Percentiles rank a stretch among this genome's conserved stretches.
These are phyloP conservation scores for Dinochytrium kinnereticum DNA, from an alignment of 371 early-diverging fungal genomes.

Conservation along the genomic window DNA sequence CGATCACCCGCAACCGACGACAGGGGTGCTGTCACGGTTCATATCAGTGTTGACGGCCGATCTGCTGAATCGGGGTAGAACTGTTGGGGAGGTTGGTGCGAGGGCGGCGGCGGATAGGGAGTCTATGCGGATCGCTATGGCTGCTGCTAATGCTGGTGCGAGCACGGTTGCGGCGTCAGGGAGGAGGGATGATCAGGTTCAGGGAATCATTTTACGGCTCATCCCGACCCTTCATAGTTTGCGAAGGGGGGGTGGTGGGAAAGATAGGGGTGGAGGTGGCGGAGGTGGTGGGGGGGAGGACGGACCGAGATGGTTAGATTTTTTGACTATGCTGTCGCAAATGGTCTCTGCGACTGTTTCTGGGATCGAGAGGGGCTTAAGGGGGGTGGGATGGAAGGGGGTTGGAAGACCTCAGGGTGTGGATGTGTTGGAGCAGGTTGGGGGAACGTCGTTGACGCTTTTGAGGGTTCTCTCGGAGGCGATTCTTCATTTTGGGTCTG, in stretches of 20 bases:
- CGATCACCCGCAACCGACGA: neutral
- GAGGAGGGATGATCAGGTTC: neutral
- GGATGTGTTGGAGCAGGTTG: slow-evolving; percentile 20
- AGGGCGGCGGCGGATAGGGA: neutral
- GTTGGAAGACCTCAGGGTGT: neutral
- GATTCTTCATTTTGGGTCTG: neutral
- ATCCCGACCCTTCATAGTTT: slow-evolving; percentile 1
- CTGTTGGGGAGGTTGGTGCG: neutral
- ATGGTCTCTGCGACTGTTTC: neutral
- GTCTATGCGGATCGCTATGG: neutral
- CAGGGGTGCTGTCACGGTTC: neutral
- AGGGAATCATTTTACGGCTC: neutral
- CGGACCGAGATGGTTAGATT: slow-evolving; percentile 1
- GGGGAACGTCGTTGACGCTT: slow-evolving; percentile 13
- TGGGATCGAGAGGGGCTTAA: slow-evolving; percentile 1
- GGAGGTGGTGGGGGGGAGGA: neutral
- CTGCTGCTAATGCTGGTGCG: slow-evolving; percentile 7
- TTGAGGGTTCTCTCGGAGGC: neutral
- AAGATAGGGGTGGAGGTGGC: neutral
- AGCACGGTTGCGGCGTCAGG: neutral
- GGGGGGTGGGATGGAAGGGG: neutral
- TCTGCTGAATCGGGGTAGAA: neutral
- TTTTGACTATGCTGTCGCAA: neutral
- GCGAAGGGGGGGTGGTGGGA: neutral
- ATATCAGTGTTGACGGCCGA: neutral